Percentiles rank a stretch among this genome's conserved stretches.
Conservation (phyloP, 352 stramenopile genomes). For the Phytophthora uliginosa region DNA sequence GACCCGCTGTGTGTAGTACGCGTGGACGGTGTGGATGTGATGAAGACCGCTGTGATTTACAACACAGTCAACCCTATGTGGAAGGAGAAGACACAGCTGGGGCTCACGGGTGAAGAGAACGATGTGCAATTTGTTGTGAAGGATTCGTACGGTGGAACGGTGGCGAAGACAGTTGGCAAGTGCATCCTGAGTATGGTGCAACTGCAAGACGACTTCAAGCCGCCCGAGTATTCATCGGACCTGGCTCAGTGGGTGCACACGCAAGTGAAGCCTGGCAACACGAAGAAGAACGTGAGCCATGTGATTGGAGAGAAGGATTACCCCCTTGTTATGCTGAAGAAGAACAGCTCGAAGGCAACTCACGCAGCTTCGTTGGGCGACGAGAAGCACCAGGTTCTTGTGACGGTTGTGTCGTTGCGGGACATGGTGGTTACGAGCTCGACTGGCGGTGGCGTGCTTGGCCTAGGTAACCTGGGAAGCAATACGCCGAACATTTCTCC, state of each 20-base stretch:
- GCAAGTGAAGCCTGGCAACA: constrained; percentile 78
- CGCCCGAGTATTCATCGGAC: constrained; percentile 76
- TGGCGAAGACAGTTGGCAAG: constrained; percentile 86
- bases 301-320: constrained; percentile 85
- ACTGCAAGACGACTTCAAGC: constrained; percentile 82
- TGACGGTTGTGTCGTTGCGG: constrained; percentile 67
- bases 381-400: constrained; percentile 76
- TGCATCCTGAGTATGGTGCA: constrained; percentile 78
- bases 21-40: constrained; percentile 71
- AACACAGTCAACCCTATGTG: constrained; percentile 88
- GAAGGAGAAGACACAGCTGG: constrained; percentile 79
- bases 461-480: constrained; percentile 79
- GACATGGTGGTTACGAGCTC: constrained; percentile 76
- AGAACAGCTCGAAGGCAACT: constrained; percentile 48
- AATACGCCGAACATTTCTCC: constrained; percentile 83
- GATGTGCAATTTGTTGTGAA: constrained; percentile 87
- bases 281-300: constrained; percentile 88
- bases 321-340: constrained; percentile 70
- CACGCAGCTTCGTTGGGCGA: constrained; percentile 48
- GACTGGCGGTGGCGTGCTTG: constrained; percentile 73
- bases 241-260: constrained; percentile 87
- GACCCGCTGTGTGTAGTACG: constrained; percentile 83
- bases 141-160: constrained; percentile 83
- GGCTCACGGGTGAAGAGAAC: constrained; percentile 57
- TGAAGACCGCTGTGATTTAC: constrained; percentile 86